These are phyloP conservation scores for Usnea hakonensis DNA, from an alignment of 495 filamentous ascomycete species.

Conservation along the genomic window DNA sequence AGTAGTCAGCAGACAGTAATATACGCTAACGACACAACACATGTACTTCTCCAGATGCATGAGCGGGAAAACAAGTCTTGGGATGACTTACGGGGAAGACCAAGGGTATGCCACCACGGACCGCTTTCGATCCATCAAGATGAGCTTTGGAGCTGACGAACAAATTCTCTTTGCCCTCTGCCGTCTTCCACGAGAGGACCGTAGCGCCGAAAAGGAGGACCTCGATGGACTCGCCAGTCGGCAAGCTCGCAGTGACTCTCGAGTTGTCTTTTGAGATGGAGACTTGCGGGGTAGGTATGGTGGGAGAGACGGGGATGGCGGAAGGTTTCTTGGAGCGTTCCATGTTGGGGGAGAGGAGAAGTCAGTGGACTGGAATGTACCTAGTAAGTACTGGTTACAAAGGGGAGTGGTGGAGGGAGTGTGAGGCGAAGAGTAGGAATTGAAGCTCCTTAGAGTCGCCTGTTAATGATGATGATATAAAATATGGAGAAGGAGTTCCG, in stretches of 20 bases:
- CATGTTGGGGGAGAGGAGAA: conserved; percentile 39
- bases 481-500: background rate
- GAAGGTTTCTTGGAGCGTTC: conserved; percentile 76
- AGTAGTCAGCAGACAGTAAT: conserved; percentile 1
- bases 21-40: background rate
- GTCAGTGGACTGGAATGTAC: too few relatives aligned
- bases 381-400: too few relatives aligned
- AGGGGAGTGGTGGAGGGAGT: conserved; percentile 1
- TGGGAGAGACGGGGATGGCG: conserved; percentile 61
- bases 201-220: conserved; percentile 89
- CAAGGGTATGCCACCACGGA: conserved; percentile 68
- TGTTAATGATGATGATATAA: background rate
- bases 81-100: conserved; percentile 76
- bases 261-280: conserved; percentile 57
- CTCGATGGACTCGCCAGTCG: conserved; percentile 77
- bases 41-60: background rate
- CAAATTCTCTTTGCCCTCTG: conserved; percentile 71
- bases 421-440: background rate
- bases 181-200: conserved; percentile 83
- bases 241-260: conserved; percentile 61
- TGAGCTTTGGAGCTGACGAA: conserved; percentile 74
- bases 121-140: conserved; percentile 57
- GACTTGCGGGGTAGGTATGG: conserved; percentile 58
- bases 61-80: background rate
- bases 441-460: background rate